These are phyloP conservation scores for Cruciata laevipes DNA, from an alignment of 257 asterid species.

Conservation along the genomic window DNA sequence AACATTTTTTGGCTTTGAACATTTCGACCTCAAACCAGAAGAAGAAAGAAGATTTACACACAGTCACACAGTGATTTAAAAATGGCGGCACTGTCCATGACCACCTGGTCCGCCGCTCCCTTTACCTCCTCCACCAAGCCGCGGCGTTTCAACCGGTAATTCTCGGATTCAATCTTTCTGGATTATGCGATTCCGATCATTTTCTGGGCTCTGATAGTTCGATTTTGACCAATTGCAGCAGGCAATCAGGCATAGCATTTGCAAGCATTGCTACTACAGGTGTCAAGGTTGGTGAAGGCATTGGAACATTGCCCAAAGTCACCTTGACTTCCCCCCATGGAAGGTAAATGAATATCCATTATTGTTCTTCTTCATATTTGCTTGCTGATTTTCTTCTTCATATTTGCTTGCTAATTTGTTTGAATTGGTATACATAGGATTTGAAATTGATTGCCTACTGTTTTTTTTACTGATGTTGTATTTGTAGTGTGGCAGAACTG, in stretches of 20 bases:
- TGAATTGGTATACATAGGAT: not conserved
- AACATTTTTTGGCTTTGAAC: not conserved
- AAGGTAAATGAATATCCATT: constrained; percentile 37
- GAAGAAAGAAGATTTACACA: not conserved
- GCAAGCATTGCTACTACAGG: constrained; percentile 35
- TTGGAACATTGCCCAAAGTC: constrained; percentile 76
- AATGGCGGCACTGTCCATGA: constrained; percentile 53
- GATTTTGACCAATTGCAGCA: constrained; percentile 22
- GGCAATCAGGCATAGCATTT: constrained; percentile 66
- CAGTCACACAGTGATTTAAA: constrained; percentile 1
- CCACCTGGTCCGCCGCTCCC: constrained; percentile 38
- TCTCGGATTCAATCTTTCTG: constrained; percentile 4
- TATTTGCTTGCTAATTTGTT: not conserved
- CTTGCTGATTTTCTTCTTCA: constrained; percentile 1
- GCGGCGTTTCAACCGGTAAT: constrained; percentile 63
- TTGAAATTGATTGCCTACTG: not conserved
- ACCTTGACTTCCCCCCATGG: constrained; percentile 72
- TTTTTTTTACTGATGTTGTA: not conserved
- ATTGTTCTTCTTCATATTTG: constrained; percentile 1
- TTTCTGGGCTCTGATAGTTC: not conserved
- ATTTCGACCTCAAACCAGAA: not conserved
- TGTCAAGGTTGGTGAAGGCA: constrained; percentile 59
- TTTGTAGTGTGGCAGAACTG: constrained; percentile 84
- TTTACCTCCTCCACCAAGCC: constrained; percentile 39
- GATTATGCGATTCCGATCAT: not conserved